Evolutionary conservation across 352 stramenopile genomes (phyloP).

Genomic region (Pythium vanterpoolii): DNA sequence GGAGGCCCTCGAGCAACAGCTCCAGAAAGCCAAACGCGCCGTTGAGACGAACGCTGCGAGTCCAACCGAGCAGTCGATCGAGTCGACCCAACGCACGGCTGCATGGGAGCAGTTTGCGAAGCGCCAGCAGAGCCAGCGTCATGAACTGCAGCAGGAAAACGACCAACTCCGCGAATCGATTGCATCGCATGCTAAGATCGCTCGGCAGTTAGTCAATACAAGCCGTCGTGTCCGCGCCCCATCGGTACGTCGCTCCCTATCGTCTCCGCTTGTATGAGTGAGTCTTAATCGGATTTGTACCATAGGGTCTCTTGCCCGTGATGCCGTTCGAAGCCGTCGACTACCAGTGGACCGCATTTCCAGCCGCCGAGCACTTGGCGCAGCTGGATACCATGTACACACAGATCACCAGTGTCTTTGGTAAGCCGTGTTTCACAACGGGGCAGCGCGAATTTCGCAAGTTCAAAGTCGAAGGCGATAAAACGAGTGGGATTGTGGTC

Average conservation of each 20-base stretch:
- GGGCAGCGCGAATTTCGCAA: background rate
- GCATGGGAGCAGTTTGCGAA: slow-evolving; percentile 5
- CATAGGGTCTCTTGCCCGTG: background rate
- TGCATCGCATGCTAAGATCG: slow-evolving; percentile 7
- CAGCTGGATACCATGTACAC: background rate
- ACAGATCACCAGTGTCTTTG: background rate
- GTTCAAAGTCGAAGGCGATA: background rate
- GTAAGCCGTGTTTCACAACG: background rate
- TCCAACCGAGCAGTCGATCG: background rate
- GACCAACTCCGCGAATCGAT: background rate
- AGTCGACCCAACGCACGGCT: background rate
- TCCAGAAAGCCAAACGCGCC: background rate
- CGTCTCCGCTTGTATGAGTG: background rate
- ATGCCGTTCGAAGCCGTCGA: background rate
- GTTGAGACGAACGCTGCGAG: background rate
- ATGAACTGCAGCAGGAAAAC: background rate
- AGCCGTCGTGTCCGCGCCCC: background rate
- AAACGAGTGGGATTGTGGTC: background rate
- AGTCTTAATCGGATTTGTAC: background rate
- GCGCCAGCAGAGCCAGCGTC: background rate
- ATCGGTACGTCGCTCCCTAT: background rate
- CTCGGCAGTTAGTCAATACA: background rate
- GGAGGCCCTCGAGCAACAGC: background rate
- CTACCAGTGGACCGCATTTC: background rate
- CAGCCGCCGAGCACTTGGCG: background rate